Conservation (phyloP, 257 asterid genomes). For the Pogostemon cablin region DNA sequence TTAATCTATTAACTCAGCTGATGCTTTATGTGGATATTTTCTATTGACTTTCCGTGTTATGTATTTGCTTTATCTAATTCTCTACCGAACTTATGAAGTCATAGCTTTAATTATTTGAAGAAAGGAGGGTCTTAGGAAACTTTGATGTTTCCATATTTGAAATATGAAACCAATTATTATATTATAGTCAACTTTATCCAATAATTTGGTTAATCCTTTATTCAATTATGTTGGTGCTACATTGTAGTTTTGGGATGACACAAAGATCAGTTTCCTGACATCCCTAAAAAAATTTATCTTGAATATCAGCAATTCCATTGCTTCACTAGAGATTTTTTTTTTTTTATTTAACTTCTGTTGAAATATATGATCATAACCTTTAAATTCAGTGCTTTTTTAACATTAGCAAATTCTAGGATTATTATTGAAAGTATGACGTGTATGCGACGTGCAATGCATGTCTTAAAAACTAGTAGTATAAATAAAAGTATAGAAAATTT, state of each 20-base stretch:
- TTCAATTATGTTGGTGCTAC: background rate
- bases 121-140: background rate
- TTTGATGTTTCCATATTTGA: background rate
- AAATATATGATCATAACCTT: background rate
- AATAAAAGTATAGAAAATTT: no score
- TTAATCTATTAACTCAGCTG: constrained; percentile 6
- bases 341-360: background rate
- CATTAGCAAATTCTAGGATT: no score
- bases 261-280: background rate
- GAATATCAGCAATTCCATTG: no score
- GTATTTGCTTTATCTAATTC: no score
- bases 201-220: constrained; percentile 3
- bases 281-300: background rate
- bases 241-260: constrained; percentile 4
- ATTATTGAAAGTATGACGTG: no score
- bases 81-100: no score
- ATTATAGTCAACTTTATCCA: background rate
- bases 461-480: no score
- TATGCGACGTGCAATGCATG: no score
- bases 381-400: no score
- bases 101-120: background rate
- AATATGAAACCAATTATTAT: no score
- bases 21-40: background rate
- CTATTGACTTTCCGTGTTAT: constrained; percentile 7
- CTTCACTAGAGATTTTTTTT: no score